Evolutionary conservation across 2,329 filamentous ascomycete genomes (phyloP), one percentile per base, ranked within the genome.

Genomic region (Anisogramma anomala): DNA sequence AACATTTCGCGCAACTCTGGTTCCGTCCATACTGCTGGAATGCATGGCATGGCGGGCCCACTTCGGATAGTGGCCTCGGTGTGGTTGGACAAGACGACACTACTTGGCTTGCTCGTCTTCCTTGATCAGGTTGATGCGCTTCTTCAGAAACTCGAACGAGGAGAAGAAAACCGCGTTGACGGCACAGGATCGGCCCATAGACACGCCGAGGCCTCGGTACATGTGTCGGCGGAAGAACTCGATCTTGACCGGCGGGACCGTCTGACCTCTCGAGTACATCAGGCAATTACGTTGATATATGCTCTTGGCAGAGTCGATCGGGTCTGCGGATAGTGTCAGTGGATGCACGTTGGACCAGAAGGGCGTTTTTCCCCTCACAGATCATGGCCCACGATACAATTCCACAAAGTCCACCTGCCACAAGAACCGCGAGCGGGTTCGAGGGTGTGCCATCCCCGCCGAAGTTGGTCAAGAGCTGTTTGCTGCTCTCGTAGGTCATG

Each of bases 151-250:
- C 62, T 93, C 85, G 57, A 91, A 93, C 28, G 79, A 82, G 32
- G 83, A 87, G 64, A 93, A 93, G 69, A 93, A 93, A 53, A 93
- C 83, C 50, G 84, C 84, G 58, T 93, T 93, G 51, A 91, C 79
- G 39, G 85, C 69, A 53, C 82, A 87, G 10, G 84, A 88, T 42
- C 85, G 78, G 50, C 77, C 73, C 78, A 91, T 88, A 27, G 83
- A 88, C 19, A 91, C 84, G 17, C 79, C 83, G 3, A 93, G 69
- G 22, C 84, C 85, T 52, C 84, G 78, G 61, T 91, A 93, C 77
- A 87, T 87, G 48, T 80, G 74, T 40, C 69, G 69, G 53, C 82
- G 77, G 61, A 86, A 83, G 61, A 86, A 88, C 45, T 82, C 71
- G 45, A 91, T 86, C 58, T 80, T 82, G 8, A 84, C 82, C 17